Conservation (phyloP, 345 rosid genomes). For the Eucalyptus lansdowneana region DNA sequence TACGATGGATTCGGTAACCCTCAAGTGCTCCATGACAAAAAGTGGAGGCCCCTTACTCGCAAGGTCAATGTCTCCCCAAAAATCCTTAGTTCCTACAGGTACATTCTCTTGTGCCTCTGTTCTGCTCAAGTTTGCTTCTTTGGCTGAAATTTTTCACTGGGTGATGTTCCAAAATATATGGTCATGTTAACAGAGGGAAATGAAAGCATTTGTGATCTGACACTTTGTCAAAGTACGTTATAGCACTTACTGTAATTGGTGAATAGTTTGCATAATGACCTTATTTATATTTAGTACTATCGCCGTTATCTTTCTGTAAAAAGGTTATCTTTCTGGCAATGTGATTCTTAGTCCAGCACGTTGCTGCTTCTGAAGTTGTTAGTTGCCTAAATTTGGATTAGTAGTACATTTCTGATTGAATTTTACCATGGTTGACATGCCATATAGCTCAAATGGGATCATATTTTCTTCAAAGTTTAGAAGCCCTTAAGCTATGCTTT, state of each 20-base stretch:
- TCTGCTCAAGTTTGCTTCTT: background rate
- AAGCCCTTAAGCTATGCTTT: background rate
- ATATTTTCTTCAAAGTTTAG: background rate
- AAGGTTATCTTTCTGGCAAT: background rate
- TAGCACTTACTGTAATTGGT: background rate
- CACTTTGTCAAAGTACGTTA: background rate
- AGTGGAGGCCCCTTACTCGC: slow-evolving; percentile 16
- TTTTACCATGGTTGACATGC: background rate
- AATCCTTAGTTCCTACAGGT: slow-evolving; percentile 11
- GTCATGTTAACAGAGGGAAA: background rate
- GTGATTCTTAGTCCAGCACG: background rate
- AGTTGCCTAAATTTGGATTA: background rate
- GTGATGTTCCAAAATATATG: background rate
- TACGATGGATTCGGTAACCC: background rate
- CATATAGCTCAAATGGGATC: background rate
- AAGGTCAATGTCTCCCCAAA: slow-evolving; percentile 2
- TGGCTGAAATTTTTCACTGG: background rate
- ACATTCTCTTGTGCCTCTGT: background rate
- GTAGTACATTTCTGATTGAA: background rate
- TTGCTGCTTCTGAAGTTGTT: background rate
- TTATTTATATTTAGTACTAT: background rate
- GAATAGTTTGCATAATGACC: background rate
- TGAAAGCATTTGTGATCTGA: background rate
- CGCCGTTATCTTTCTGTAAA: background rate
- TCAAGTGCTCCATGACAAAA: slow-evolving; percentile 1